These are phyloP conservation scores for Scopulariopsis brevicaulis DNA, from an alignment of 2,329 filamentous ascomycete species.

Conservation along the genomic window DNA sequence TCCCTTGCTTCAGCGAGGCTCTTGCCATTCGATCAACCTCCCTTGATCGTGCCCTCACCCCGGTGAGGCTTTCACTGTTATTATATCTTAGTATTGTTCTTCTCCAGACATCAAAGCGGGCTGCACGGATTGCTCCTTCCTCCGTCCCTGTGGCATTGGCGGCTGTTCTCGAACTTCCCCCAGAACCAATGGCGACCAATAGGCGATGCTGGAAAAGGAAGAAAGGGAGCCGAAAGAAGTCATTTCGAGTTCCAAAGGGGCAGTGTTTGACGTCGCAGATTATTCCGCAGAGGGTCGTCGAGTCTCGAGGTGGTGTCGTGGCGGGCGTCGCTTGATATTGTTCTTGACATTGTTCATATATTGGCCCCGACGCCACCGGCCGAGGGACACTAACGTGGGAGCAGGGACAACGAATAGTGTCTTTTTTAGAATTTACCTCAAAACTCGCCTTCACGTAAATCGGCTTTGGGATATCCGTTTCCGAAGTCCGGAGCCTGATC, in stretches of 20 bases:
- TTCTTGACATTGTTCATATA: constrained; percentile 2
- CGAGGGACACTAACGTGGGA: neutral
- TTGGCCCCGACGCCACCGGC: neutral
- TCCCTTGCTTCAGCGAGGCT: neutral
- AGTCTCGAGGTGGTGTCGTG: neutral
- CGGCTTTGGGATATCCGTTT: neutral
- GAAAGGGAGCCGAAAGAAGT: neutral
- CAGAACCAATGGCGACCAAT: neutral
- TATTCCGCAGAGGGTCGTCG: neutral
- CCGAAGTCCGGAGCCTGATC: neutral
- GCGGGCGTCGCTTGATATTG: constrained; percentile 5
- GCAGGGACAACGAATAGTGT: neutral
- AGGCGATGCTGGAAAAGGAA: neutral
- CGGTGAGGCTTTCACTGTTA: neutral
- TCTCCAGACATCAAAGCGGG: neutral
- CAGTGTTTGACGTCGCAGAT: neutral
- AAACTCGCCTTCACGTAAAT: neutral
- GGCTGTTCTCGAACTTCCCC: neutral
- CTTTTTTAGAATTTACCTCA: neutral
- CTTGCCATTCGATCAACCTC: neutral
- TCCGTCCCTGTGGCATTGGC: neutral
- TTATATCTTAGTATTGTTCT: neutral
- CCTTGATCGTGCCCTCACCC: neutral
- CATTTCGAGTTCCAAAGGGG: neutral
- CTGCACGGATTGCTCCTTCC: neutral